Evolutionary conservation across 2,329 filamentous ascomycete genomes (phyloP).

Genomic region (Alternaria sp.): DNA sequence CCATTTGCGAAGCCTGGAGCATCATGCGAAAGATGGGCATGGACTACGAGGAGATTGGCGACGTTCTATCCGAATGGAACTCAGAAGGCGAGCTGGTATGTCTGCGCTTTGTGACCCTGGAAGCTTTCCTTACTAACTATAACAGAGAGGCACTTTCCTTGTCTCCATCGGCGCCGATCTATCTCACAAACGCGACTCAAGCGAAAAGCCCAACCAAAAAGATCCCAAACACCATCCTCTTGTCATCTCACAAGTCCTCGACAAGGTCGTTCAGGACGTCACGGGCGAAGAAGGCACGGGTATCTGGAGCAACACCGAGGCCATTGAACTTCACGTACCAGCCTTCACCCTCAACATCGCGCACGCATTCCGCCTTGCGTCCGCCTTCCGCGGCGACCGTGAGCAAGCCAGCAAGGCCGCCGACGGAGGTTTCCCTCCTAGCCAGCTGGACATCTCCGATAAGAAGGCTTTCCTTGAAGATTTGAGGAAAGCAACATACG

Average conservation of each 20-base stretch:
- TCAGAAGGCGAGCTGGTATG: conserved; percentile 62
- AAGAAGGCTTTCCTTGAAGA: conserved; percentile 63
- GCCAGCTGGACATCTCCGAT: conserved; percentile 39
- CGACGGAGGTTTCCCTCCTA: conserved; percentile 52
- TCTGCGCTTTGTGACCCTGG: neutral
- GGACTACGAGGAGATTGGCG: conserved; percentile 66
- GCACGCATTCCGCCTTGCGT: conserved; percentile 70
- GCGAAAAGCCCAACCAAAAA: conserved; percentile 6
- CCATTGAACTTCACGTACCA: conserved; percentile 68
- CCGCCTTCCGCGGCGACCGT: conserved; percentile 67
- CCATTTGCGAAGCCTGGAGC: conserved; percentile 70
- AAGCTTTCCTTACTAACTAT: conserved; percentile 5
- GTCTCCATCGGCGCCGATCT: conserved; percentile 70
- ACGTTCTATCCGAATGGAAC: conserved; percentile 69
- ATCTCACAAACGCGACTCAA: conserved; percentile 59
- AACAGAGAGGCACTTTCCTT: conserved; percentile 65
- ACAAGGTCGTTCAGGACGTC: conserved; percentile 76
- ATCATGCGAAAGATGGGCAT: conserved; percentile 68
- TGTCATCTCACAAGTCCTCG: conserved; percentile 68
- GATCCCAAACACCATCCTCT: conserved; percentile 42
- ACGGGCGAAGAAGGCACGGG: conserved; percentile 73
- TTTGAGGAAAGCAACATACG: conserved; percentile 68
- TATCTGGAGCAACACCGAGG: conserved; percentile 70
- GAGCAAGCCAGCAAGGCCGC: conserved; percentile 60
- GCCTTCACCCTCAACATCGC: conserved; percentile 69